Base-by-base conservation (phyloP, 257 asterid genomes). In the Marsdenia floribunda region DNA sequence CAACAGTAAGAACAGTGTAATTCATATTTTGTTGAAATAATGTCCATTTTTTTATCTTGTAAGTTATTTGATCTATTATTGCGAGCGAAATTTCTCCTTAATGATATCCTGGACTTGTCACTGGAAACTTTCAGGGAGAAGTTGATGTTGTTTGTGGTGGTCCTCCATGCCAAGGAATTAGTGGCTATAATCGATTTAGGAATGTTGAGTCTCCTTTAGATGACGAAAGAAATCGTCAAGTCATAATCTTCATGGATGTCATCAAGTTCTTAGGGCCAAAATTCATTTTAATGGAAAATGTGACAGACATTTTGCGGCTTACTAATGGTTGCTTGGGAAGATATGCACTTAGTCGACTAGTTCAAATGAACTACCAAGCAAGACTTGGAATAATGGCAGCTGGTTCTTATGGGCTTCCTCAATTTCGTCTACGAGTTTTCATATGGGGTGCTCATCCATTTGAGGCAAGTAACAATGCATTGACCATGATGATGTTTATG, bases 141-240 rank as follows among this genome's bases (percentile, higher is more conserved):
- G 96, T 90, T 26, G 96, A 89, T 76, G 97, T 87, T 18, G 73
- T 93, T 50, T 93, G 97, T 73, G 98, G 97, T 6, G 97, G 98
- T 2, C 98, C 98, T 19, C 98, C 96, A 7, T 93, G 97, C 57
- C 98, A 93, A 80, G 98, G 98, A 63, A 90, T 93, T 29, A 93
- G 97, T 79, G 97, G 97, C 3, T 90, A 80, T 42, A 93, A 93
- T 58, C 84, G 96, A 68, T 90, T 82, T 68, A 84, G 97, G 68
- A 82, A 93, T 29, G 76, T 22, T 57, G 71, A 69, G 0, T 65
- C 81, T 1, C 98, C 97, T 0, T 82, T 93, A 1, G 73, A 78
- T 5, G 97, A 90, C 73, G 70, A 82, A 0, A 93, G 88, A 80
- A 91, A 93, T 47, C 76, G 79, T 50, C 97, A 93, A 19, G 81